phyloP scores from a whole-genome alignment of 2,329 filamentous ascomycete genomes.

The Stagonosporopsis chrysanthemi region DNA sequence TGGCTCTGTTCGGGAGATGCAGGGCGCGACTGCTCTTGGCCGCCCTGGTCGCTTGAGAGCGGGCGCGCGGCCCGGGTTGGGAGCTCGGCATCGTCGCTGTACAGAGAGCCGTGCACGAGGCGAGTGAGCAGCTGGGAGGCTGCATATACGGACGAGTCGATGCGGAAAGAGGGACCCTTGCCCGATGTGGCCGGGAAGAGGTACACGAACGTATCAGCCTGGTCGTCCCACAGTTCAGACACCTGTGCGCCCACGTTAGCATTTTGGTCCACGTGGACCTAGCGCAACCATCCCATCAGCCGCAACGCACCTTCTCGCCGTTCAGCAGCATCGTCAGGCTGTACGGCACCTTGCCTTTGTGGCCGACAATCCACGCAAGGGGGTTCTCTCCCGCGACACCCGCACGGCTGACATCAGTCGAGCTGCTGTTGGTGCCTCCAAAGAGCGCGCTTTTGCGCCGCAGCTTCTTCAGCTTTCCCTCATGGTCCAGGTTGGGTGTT shows the following conservation, averaged over 20 bases:
- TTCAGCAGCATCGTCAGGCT: constrained; percentile 59
- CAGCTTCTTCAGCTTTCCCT: constrained; percentile 41
- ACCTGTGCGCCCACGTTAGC: constrained; percentile 50
- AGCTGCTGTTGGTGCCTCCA: constrained; percentile 34
- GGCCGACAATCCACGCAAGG: constrained; percentile 66
- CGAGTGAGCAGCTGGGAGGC: constrained; percentile 64
- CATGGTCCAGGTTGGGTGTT: constrained; percentile 29
- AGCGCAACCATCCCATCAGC: constrained; percentile 2
- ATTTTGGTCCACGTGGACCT: constrained; percentile 12
- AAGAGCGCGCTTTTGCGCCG: constrained; percentile 48
- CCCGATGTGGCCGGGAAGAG: constrained; percentile 65
- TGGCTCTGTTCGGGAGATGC: constrained; percentile 44
- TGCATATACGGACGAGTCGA: constrained; percentile 66
- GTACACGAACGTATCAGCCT: constrained; percentile 69
- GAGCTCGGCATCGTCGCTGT: constrained; percentile 46
- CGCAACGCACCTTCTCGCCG: constrained; percentile 57
- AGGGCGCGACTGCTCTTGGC: constrained; percentile 41
- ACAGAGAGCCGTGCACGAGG: constrained; percentile 63
- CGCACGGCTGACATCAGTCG: constrained; percentile 25
- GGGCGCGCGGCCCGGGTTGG: constrained; percentile 32
- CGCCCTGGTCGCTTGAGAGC: constrained; percentile 31
- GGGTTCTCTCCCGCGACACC: constrained; percentile 28
- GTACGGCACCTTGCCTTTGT: constrained; percentile 64
- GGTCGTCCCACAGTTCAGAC: constrained; percentile 67
- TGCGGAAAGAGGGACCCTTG: constrained; percentile 66